phyloP scores from a whole-genome alignment of 2,329 filamentous ascomycete species.

The Rosellinia necatrix region DNA sequence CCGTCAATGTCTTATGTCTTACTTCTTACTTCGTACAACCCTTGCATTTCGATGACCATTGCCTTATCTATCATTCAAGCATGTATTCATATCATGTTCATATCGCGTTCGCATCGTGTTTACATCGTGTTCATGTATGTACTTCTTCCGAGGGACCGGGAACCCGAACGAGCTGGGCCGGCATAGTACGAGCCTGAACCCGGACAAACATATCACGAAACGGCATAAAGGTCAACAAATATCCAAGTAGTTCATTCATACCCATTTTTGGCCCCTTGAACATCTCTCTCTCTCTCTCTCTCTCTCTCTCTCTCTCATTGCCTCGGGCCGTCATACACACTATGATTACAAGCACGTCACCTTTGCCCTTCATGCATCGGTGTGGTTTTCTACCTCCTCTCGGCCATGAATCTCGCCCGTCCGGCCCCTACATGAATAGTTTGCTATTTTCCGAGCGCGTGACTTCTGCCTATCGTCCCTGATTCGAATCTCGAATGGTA shows the following conservation, averaged over 20 bases:
- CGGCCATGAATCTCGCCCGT: background rate
- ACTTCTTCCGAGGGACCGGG: no score
- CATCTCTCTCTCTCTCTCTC: conserved; percentile 28
- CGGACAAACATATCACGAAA: background rate
- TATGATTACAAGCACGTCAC: conserved; percentile 40
- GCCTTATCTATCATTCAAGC: no score
- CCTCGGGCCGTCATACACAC: conserved; percentile 36
- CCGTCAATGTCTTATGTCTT: no score
- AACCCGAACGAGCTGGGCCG: no score
- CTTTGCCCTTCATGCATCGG: conserved; percentile 25
- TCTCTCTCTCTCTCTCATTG: conserved; percentile 21
- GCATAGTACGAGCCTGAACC: no score
- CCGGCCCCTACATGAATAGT: background rate
- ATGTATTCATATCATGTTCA: no score
- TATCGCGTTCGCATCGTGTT: no score
- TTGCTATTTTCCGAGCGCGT: background rate
- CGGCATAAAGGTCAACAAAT: conserved; percentile 3
- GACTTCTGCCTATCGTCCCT: background rate
- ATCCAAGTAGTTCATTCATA: conserved; percentile 28
- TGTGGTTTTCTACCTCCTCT: conserved; percentile 22
- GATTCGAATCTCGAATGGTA: background rate
- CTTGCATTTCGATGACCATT: no score
- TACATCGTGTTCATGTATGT: no score
- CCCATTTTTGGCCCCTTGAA: conserved; percentile 29
- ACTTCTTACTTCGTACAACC: no score